Conservation (phyloP, 2,329 filamentous ascomycete species). For the Fusarium lyarnte region DNA sequence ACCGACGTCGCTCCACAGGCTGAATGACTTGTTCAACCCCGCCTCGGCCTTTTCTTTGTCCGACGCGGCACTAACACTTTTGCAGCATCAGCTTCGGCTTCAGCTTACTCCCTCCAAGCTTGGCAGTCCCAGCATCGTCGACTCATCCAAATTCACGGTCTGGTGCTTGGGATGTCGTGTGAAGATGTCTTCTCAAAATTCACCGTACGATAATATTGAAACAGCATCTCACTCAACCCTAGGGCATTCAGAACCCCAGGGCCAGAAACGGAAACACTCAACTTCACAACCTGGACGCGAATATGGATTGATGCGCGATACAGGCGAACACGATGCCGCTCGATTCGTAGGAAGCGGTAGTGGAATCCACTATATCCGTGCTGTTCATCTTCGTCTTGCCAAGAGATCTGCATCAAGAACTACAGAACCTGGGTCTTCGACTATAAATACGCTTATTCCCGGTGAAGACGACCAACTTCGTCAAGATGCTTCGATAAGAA, state of each 20-base stretch:
- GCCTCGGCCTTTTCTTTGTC: conserved; percentile 45
- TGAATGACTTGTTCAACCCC: conserved; percentile 27
- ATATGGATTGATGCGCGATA: conserved; percentile 60
- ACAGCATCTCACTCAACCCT: conserved; percentile 39
- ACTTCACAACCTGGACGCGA: conserved; percentile 44
- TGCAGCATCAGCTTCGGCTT: background rate
- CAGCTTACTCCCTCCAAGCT: background rate
- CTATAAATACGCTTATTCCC: conserved; percentile 55
- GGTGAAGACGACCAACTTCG: conserved; percentile 65
- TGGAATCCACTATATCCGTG: conserved; percentile 67
- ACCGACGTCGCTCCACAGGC: background rate
- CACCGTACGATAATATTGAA: conserved; percentile 44
- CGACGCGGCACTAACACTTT: conserved; percentile 20
- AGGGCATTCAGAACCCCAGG: conserved; percentile 31
- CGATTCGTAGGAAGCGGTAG: conserved; percentile 67
- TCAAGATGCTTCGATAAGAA: conserved; percentile 27
- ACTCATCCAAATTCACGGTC: background rate
- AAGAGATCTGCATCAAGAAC: conserved; percentile 37
- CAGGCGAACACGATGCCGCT: conserved; percentile 56
- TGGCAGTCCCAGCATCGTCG: background rate
- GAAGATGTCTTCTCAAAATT: conserved; percentile 44
- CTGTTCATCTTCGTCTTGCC: conserved; percentile 60
- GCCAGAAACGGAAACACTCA: conserved; percentile 45
- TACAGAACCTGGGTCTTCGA: conserved; percentile 10
- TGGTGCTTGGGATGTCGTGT: background rate